A percentile compares a stretch with the other conserved stretches of the same genome.
Evolutionary conservation across 768 basidiomycete species (phyloP).

Genomic region (Podaxis mareebaensis): DNA sequence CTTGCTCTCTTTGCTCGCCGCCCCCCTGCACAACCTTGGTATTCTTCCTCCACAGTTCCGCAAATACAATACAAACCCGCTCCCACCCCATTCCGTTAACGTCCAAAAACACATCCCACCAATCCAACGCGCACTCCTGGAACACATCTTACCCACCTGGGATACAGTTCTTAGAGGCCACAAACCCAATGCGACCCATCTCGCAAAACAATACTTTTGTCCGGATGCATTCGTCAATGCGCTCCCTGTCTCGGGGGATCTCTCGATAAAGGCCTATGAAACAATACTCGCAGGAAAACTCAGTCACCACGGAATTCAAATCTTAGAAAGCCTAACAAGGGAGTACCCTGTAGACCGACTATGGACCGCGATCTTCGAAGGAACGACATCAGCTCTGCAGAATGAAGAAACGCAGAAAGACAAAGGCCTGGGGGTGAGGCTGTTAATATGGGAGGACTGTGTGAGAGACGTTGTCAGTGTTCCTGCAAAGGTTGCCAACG

Average conservation of each 20-base stretch:
- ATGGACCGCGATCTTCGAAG: constrained; percentile 48
- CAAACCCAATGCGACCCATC: constrained; percentile 29
- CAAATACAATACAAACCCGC: constrained; percentile 40
- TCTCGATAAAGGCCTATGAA: constrained; percentile 63
- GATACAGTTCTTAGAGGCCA: constrained; percentile 52
- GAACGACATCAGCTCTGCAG: not conserved
- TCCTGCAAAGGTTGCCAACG: constrained; percentile 81
- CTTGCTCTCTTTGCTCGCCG: constrained; percentile 55
- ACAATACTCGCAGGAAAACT: constrained; percentile 57
- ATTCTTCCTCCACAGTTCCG: constrained; percentile 62
- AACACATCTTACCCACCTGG: constrained; percentile 73
- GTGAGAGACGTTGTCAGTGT: constrained; percentile 64
- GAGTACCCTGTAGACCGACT: constrained; percentile 74
- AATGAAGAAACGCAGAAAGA: constrained; percentile 9
- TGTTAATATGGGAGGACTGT: constrained; percentile 72
- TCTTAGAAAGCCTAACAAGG: constrained; percentile 54
- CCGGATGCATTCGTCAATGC: constrained; percentile 62
- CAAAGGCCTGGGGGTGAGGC: constrained; percentile 27
- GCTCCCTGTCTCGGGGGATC: constrained; percentile 47
- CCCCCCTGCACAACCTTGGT: constrained; percentile 56
- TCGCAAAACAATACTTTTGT: constrained; percentile 73
- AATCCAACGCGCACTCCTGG: constrained; percentile 68
- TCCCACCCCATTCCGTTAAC: constrained; percentile 32
- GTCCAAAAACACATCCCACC: constrained; percentile 45
- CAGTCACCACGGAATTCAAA: constrained; percentile 45